A percentile compares a stretch with the other conserved stretches of the same genome.
Conservation (phyloP, 2,329 filamentous ascomycete species). For the Dactylellina haptotyla region DNA sequence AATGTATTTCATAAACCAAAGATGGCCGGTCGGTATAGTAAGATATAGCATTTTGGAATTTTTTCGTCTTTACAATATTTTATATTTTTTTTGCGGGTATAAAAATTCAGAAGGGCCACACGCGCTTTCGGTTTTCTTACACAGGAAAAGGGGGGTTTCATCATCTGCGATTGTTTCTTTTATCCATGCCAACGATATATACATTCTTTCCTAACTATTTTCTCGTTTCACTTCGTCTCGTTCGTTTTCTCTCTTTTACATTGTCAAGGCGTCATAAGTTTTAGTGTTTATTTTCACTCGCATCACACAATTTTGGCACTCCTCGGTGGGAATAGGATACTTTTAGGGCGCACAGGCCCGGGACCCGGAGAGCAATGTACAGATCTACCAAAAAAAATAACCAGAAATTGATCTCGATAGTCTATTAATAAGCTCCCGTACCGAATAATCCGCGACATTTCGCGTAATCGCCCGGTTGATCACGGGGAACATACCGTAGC, state of each 20-base stretch:
- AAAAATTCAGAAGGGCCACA: slow-evolving; percentile 38
- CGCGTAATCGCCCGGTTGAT: too few relatives aligned
- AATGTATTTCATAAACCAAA: slow-evolving; percentile 46
- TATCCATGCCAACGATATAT: slow-evolving; percentile 46
- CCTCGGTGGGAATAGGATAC: slow-evolving; percentile 7
- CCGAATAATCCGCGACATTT: not conserved
- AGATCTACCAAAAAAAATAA: slow-evolving; percentile 48
- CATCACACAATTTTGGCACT: slow-evolving; percentile 23
- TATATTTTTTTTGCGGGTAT: slow-evolving; percentile 30
- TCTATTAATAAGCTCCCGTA: not conserved
- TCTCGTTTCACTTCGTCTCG: slow-evolving; percentile 45
- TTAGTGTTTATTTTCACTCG: slow-evolving; percentile 42
- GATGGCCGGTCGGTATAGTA: slow-evolving; percentile 34
- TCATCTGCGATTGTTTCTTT: slow-evolving; percentile 29
- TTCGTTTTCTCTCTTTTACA: slow-evolving; percentile 42
- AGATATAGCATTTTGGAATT: slow-evolving; percentile 35
- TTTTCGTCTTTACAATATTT: slow-evolving; percentile 41
- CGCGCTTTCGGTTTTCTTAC: slow-evolving; percentile 38
- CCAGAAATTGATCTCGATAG: slow-evolving; percentile 36
- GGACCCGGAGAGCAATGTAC: slow-evolving; percentile 43
- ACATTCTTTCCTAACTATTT: slow-evolving; percentile 16
- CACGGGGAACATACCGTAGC: too few relatives aligned
- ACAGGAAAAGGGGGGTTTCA: slow-evolving; percentile 26
- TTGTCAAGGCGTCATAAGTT: slow-evolving; percentile 53
- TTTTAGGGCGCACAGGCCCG: not conserved